These are phyloP conservation scores for Arthrinium phaeospermum DNA, from an alignment of 2,329 filamentous ascomycete genomes.

Conservation along the genomic window DNA sequence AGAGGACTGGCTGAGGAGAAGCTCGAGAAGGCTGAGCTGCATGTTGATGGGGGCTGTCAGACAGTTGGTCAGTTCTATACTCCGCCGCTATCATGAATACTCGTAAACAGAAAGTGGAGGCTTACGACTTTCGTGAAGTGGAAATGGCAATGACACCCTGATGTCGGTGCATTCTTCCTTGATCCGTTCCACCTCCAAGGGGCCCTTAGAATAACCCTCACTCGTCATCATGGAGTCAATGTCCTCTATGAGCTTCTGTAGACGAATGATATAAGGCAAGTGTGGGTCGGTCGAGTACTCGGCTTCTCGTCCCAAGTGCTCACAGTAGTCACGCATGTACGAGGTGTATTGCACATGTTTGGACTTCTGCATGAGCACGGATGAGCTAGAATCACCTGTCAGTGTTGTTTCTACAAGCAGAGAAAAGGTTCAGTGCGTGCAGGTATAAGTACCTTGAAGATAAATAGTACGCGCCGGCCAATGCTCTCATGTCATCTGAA, in stretches of 20 bases:
- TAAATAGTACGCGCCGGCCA: background rate
- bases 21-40: background rate
- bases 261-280: background rate
- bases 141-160: background rate
- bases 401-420: background rate
- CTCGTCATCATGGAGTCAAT: background rate
- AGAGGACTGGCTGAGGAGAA: background rate
- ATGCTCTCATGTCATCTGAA: background rate
- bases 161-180: background rate
- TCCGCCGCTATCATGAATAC: too few species aligned
- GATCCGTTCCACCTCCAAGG: background rate
- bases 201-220: background rate
- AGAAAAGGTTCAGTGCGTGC: too few species aligned
- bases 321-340: background rate
- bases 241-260: background rate
- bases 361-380: background rate
- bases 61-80: background rate
- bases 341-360: background rate
- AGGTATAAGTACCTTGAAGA: background rate
- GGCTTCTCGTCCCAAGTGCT: background rate
- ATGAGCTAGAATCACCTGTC: background rate
- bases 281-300: background rate
- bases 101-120: too few species aligned
- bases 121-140: background rate
- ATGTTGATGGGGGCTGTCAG: background rate